Base-by-base conservation (phyloP, 345 rosid genomes). In the Lepidium sativum region DNA sequence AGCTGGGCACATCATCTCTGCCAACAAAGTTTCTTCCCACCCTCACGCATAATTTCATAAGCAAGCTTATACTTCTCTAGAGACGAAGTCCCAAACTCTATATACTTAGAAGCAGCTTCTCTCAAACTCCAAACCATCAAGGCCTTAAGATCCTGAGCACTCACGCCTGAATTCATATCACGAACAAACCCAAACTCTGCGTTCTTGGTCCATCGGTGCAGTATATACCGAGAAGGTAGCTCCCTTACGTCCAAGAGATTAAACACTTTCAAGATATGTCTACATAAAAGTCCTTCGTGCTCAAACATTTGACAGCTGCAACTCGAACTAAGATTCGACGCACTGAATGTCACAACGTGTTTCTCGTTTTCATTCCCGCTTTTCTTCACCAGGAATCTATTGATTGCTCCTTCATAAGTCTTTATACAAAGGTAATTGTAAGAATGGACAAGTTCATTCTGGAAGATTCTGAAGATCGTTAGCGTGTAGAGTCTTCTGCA, bases 231-330 rank as follows among this genome's bases (percentile, higher is more conserved):
- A 38, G 97, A 65, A 1, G 97, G 98, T 52, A 92, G 67, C 75
- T 92, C 98, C 62, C 80, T 78, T 16, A 89, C 65, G 38, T 82
- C 83, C 77, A 92, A 47, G 58, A 86, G 68, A 45, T 85, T 82
- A 74, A 87, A 87, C 61, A 92, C 84, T 77, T 84, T 87, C 68
- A 89, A 72, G 63, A 82, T 73, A 62, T 92, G 98, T 43, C 95
- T 79, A 72, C 98, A 89, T 15, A 92, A 75, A 32, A 89, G 67
- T 13, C 98, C 98, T 75, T 84, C 89, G 55, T 81, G 85, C 77
- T 92, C 98, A 71, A 92, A 92, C 98, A 89, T 87, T 61, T 80
- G 92, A 67, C 98, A 92, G 73, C 95, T 80, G 50, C 98, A 92
- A 64, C 83, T 80, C 38, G 81, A 86, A 71, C 75, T 79, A 20